These are phyloP conservation scores for Cladosporium sp. DNA, from an alignment of 2,329 filamentous ascomycete genomes.

Conservation along the genomic window DNA sequence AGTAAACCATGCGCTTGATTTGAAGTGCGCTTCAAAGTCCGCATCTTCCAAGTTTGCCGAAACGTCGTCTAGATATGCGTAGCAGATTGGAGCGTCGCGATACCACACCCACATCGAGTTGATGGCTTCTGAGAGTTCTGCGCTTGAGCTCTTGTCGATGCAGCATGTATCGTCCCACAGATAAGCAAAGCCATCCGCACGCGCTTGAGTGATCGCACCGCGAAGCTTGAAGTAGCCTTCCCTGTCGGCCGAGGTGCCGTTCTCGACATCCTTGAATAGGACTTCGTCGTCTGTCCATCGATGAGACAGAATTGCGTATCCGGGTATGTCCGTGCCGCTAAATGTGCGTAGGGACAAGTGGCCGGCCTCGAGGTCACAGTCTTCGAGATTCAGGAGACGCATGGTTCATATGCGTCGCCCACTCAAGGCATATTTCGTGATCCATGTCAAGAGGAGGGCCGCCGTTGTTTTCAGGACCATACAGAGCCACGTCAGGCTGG, in stretches of 20 bases:
- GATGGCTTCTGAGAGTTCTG: constrained; percentile 8
- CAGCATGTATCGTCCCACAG: constrained; percentile 13
- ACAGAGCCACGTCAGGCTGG: background rate
- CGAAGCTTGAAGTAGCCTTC: background rate
- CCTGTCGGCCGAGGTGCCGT: background rate
- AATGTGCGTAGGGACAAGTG: background rate
- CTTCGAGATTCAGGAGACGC: background rate
- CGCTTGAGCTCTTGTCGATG: constrained; percentile 8
- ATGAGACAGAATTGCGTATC: constrained; percentile 8
- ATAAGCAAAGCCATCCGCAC: background rate
- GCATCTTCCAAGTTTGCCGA: background rate
- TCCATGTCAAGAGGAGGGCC: background rate
- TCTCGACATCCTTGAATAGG: background rate
- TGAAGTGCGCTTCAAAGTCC: background rate
- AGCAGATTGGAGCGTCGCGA: constrained; percentile 11
- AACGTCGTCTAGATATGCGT: constrained; percentile 18
- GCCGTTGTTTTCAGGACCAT: background rate
- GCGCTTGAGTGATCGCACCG: constrained; percentile 12
- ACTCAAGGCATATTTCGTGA: background rate
- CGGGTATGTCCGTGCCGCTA: background rate
- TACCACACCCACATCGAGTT: constrained; percentile 14
- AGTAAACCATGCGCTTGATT: constrained; percentile 2
- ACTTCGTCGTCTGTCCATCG: background rate
- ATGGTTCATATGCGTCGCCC: background rate
- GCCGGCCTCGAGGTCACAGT: background rate